Percentiles rank a stretch among this genome's conserved stretches.
Evolutionary conservation across 345 rosid species (phyloP).

Genomic region (Citrus trifoliata): DNA sequence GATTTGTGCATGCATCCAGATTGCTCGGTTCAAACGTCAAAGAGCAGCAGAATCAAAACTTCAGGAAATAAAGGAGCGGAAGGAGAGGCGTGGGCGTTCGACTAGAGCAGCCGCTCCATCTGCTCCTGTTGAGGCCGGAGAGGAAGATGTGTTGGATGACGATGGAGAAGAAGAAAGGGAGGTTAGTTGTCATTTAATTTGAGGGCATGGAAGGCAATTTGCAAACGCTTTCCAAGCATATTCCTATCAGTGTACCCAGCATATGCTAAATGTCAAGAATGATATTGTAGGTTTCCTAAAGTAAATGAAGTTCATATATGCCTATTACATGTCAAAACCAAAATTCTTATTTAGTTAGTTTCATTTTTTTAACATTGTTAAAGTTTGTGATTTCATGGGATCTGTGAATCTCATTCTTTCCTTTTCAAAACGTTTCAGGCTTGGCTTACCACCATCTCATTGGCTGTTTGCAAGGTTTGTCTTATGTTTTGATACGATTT

Average conservation of each 20-base stretch:
- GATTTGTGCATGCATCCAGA: conserved; percentile 34
- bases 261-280: background rate
- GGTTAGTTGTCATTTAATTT: conserved; percentile 39
- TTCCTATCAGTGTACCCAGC: background rate
- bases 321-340: background rate
- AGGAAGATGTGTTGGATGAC: conserved; percentile 82
- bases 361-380: background rate
- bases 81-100: conserved; percentile 80
- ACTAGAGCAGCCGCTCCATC: conserved; percentile 72
- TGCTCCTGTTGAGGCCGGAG: conserved; percentile 77
- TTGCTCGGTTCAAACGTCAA: conserved; percentile 83
- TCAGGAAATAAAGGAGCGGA: conserved; percentile 78
- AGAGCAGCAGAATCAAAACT: conserved; percentile 84
- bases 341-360: background rate
- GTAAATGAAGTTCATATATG: background rate
- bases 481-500: conserved; percentile 1
- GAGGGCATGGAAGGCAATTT: background rate
- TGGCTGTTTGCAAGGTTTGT: conserved; percentile 84
- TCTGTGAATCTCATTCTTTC: background rate
- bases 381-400: background rate
- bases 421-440: conserved; percentile 49
- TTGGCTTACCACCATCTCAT: conserved; percentile 73
- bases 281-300: background rate
- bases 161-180: conserved; percentile 97
- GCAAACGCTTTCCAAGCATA: background rate